Percentiles rank a stretch among this genome's conserved stretches.
Evolutionary conservation across 78 protist genomes (phyloP).

Genomic region (Mantamonas sphyraenae): DNA sequence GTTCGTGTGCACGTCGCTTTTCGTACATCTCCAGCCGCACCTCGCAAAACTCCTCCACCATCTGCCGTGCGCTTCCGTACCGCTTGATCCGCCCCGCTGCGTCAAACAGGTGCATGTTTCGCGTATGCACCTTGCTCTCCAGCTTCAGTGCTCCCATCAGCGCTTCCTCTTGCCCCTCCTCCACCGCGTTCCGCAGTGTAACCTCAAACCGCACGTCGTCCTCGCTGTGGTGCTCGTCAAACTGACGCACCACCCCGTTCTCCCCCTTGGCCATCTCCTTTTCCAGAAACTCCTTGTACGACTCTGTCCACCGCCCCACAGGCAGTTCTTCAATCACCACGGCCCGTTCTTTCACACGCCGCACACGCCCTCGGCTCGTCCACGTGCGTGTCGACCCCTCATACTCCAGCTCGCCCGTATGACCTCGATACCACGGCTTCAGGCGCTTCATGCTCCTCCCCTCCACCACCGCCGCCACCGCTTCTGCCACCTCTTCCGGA

Average conservation of each 20-base stretch:
- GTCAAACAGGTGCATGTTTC: constrained; percentile 84
- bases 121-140: constrained; percentile 1
- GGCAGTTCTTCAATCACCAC: constrained; percentile 68
- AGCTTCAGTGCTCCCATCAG: constrained; percentile 62
- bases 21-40: constrained; percentile 65
- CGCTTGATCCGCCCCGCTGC: constrained; percentile 56
- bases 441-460: no score
- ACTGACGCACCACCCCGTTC: background rate
- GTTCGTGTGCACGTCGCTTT: no score
- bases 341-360: no score
- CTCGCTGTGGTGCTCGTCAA: constrained; percentile 61
- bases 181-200: constrained; percentile 13
- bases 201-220: constrained; percentile 63
- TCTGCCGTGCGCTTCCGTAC: constrained; percentile 53
- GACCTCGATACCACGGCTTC: no score
- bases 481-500: no score
- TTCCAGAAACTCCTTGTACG: constrained; percentile 64
- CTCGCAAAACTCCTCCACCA: constrained; percentile 69
- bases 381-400: no score
- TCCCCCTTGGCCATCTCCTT: constrained; percentile 15
- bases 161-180: constrained; percentile 17
- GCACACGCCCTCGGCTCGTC: no score
- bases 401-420: no score
- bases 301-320: constrained; percentile 57
- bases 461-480: no score